A percentile compares a stretch with the other conserved stretches of the same genome.
phyloP scores from a whole-genome alignment of 208 protist species.

The Leishmania turanica region DNA sequence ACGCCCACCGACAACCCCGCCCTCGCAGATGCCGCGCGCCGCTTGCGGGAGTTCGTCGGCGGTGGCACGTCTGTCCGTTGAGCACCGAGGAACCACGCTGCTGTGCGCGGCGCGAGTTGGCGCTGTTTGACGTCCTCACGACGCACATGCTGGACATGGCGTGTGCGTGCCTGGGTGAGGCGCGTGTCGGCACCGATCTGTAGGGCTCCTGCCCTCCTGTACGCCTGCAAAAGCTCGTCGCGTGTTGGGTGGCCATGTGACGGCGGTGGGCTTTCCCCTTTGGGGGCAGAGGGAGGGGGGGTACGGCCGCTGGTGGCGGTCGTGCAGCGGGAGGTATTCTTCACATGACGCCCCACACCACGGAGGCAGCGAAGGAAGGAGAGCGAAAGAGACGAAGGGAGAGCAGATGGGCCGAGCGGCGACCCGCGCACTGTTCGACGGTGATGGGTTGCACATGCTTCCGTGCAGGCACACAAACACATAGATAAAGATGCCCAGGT shows the following conservation, averaged over 20 bases:
- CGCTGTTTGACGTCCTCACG: not conserved
- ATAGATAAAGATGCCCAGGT: not conserved
- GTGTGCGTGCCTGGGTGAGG: not conserved
- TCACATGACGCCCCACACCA: not conserved
- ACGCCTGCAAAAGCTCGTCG: not conserved
- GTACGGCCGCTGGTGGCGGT: not conserved
- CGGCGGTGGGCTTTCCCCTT: not conserved
- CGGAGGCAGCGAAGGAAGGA: too few relatives aligned
- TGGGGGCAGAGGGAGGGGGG: not conserved
- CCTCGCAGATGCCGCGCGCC: constrained; percentile 84
- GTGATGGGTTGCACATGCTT: not conserved
- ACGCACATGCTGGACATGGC: not conserved
- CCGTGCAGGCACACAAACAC: not conserved
- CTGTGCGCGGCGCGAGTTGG: not conserved
- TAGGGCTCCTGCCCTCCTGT: not conserved
- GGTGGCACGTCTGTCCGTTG: constrained; percentile 85
- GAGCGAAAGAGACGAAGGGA: not conserved
- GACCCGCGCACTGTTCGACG: not conserved
- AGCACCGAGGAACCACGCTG: not conserved
- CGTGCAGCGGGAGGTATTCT: not conserved
- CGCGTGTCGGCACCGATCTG: not conserved
- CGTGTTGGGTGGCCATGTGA: not conserved
- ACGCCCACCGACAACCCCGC: constrained; percentile 59
- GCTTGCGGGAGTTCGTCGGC: constrained; percentile 90
- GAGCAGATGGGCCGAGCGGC: not conserved